phyloP scores from a whole-genome alignment of 805 yeast species.

The Monosporozyma siamensis region DNA sequence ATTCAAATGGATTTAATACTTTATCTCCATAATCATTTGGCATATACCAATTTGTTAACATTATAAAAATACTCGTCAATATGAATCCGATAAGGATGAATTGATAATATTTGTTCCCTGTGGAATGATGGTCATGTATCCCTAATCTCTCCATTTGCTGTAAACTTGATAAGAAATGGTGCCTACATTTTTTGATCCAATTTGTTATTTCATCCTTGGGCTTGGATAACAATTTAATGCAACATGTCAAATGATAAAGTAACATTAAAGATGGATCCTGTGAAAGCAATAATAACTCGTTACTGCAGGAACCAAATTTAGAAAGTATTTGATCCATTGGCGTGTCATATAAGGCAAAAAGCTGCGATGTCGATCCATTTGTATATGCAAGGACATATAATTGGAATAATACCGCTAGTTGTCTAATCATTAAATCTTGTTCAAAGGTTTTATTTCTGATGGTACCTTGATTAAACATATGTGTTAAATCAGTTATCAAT shows the following conservation, averaged over 20 bases:
- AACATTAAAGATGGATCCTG: conserved; percentile 19
- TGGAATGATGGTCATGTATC: background rate
- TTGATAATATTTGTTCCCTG: conserved; percentile 11
- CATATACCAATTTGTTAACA: conserved; percentile 7
- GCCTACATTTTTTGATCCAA: conserved; percentile 7
- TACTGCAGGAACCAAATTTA: background rate
- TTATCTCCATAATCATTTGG: background rate
- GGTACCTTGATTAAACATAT: background rate
- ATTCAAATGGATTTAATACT: conserved; percentile 24
- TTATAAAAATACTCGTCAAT: conserved; percentile 16
- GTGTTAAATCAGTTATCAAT: background rate
- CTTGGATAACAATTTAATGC: conserved; percentile 9
- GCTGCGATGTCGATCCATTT: no score
- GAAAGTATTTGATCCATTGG: background rate
- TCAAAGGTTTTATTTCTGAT: background rate
- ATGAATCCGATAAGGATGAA: conserved; percentile 20
- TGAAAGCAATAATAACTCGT: conserved; percentile 13
- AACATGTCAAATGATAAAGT: conserved; percentile 14
- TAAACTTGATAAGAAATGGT: conserved; percentile 15
- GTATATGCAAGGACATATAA: background rate
- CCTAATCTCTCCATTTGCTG: conserved; percentile 16
- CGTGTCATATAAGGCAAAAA: background rate
- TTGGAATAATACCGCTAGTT: background rate
- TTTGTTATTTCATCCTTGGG: background rate
- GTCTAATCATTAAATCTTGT: background rate